Evolutionary conservation across 78 protist species (phyloP).

Genomic region (Polysphondylium violaceum): DNA sequence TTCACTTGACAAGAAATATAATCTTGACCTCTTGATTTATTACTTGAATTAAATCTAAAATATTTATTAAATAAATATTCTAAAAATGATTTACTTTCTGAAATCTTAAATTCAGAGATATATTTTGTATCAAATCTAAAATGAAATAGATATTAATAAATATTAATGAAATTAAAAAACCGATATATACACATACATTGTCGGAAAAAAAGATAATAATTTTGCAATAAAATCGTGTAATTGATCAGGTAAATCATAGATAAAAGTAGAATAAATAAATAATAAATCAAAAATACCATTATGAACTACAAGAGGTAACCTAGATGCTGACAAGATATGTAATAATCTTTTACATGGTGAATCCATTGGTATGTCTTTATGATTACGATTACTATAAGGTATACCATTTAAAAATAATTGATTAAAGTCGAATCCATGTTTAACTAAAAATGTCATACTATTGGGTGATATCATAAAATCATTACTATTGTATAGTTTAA

Average conservation of each 20-base stretch:
- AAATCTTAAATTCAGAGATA: conserved; percentile 46
- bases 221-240: conserved; percentile 32
- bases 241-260: conserved; percentile 44
- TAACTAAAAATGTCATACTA: conserved; percentile 33
- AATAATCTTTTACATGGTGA: conserved; percentile 1
- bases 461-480: conserved; percentile 37
- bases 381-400: neutral
- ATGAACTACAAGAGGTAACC: conserved; percentile 29
- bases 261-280: conserved; percentile 35
- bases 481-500: conserved; percentile 1
- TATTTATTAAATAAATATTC: conserved; percentile 68
- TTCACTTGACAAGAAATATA: conserved; percentile 11
- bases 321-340: neutral
- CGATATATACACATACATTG: conserved; percentile 15
- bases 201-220: conserved; percentile 35
- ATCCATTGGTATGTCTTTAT: neutral
- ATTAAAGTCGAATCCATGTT: conserved; percentile 68
- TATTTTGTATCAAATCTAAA: conserved; percentile 62
- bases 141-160: neutral
- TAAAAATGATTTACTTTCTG: conserved; percentile 42
- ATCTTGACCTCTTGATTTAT: neutral
- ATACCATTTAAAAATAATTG: conserved; percentile 51
- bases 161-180: neutral
- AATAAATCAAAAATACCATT: conserved; percentile 57
- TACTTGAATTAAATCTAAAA: conserved; percentile 10